phyloP scores from a whole-genome alignment of 2,329 filamentous ascomycete genomes.

The Aplosporella prunicola region DNA sequence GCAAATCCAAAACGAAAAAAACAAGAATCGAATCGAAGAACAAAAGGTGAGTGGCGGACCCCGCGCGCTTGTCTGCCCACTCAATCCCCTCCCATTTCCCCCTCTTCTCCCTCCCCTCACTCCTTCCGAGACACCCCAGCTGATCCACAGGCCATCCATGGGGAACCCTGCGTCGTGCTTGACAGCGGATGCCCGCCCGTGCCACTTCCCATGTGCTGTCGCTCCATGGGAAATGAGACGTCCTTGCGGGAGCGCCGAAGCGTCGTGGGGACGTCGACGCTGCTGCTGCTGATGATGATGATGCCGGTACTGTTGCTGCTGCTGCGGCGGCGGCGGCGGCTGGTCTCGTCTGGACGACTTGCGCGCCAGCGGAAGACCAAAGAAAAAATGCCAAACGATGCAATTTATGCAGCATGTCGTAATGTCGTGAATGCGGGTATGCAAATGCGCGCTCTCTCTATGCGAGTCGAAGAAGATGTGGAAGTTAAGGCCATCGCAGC shows the following conservation, averaged over 20 bases:
- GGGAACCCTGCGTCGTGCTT: constrained; percentile 6
- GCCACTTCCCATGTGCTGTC: no score
- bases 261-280: background rate
- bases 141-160: constrained; percentile 2
- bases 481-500: background rate
- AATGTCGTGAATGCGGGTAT: constrained; percentile 6
- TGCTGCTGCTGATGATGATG: no score
- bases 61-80: constrained; percentile 3
- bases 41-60: no score
- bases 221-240: constrained; percentile 2
- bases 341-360: background rate
- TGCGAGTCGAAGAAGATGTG: no score
- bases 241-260: background rate
- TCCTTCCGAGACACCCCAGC: background rate
- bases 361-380: background rate
- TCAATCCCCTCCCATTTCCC: constrained; percentile 1
- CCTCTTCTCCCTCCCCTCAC: background rate
- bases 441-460: constrained; percentile 1
- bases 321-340: no score
- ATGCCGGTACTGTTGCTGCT: no score
- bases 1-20: constrained; percentile 6
- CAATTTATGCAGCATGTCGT: constrained; percentile 6
- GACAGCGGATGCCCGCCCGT: no score
- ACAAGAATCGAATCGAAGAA: no score
- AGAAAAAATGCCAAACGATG: constrained; percentile 2